Conservation (phyloP, 2,329 filamentous ascomycete genomes). For the Claviceps pazoutovae region DNA sequence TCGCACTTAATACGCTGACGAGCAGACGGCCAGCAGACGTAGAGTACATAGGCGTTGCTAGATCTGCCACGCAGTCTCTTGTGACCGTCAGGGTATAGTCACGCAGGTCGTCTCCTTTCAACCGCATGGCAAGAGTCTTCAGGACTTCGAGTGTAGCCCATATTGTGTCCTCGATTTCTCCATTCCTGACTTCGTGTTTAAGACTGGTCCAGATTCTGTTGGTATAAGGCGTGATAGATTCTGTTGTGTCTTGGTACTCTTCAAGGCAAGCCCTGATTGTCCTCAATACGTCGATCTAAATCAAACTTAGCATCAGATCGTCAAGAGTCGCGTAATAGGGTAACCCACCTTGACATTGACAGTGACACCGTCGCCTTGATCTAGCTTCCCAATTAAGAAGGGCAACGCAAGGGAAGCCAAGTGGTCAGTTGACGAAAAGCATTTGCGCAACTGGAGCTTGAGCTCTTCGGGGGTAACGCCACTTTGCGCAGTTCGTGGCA, state of each 20-base stretch:
- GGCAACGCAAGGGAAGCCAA: constrained; percentile 34
- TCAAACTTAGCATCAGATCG: constrained; percentile 5
- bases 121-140: constrained; percentile 30
- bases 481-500: constrained; percentile 35
- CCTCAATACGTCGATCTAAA: constrained; percentile 38
- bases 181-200: constrained; percentile 49
- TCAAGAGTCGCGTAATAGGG: not conserved
- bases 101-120: constrained; percentile 29
- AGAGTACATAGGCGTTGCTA: constrained; percentile 38
- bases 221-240: constrained; percentile 33
- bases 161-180: constrained; percentile 43
- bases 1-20: constrained; percentile 35
- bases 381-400: constrained; percentile 42
- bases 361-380: constrained; percentile 44
- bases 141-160: constrained; percentile 42
- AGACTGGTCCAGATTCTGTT: constrained; percentile 44
- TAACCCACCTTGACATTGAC: constrained; percentile 38
- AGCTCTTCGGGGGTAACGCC: constrained; percentile 42
- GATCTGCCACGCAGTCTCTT: constrained; percentile 38
- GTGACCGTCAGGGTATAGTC: constrained; percentile 35
- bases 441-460: constrained; percentile 37
- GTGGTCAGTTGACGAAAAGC: constrained; percentile 36
- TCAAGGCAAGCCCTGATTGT: constrained; percentile 41
- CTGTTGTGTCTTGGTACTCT: constrained; percentile 30
- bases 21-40: constrained; percentile 38